These are phyloP conservation scores for Crithidia expoeki DNA, from an alignment of 208 protist species.

Conservation along the genomic window DNA sequence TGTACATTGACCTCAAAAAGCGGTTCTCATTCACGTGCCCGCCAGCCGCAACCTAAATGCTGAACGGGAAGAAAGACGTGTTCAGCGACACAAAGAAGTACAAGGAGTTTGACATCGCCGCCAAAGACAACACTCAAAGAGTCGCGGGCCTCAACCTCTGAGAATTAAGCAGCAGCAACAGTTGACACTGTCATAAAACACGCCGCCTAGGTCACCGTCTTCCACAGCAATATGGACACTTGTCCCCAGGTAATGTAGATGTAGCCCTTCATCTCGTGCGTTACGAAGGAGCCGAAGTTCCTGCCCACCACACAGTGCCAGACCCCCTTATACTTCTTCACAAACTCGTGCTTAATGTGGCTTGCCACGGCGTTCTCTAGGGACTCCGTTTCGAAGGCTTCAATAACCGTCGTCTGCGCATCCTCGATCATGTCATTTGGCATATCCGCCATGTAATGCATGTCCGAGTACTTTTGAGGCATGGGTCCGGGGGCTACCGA, in stretches of 20 bases:
- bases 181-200: background rate
- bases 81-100: too few relatives aligned
- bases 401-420: constrained; percentile 66
- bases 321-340: constrained; percentile 88
- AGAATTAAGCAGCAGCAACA: background rate
- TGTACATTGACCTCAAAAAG: background rate
- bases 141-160: too few relatives aligned
- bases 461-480: constrained; percentile 71
- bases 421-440: constrained; percentile 90
- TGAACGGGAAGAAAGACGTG: background rate
- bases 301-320: constrained; percentile 99
- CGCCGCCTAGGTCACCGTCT: constrained; percentile 72
- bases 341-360: constrained; percentile 87
- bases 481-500: constrained; percentile 35
- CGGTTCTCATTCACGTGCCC: background rate
- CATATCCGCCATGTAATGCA: constrained; percentile 92
- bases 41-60: background rate
- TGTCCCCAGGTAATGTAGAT: constrained; percentile 99
- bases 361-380: constrained; percentile 84
- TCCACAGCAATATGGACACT: constrained; percentile 98
- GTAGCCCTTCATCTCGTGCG: constrained; percentile 99
- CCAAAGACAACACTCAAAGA: too few relatives aligned
- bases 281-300: constrained; percentile 99
- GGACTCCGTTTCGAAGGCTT: constrained; percentile 81
- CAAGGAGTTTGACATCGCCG: too few relatives aligned